Evolutionary conservation across 495 filamentous ascomycete genomes (phyloP), one percentile per base, ranked within the genome.

Genomic region (Aspergillus sclerotiicarbonarius): DNA sequence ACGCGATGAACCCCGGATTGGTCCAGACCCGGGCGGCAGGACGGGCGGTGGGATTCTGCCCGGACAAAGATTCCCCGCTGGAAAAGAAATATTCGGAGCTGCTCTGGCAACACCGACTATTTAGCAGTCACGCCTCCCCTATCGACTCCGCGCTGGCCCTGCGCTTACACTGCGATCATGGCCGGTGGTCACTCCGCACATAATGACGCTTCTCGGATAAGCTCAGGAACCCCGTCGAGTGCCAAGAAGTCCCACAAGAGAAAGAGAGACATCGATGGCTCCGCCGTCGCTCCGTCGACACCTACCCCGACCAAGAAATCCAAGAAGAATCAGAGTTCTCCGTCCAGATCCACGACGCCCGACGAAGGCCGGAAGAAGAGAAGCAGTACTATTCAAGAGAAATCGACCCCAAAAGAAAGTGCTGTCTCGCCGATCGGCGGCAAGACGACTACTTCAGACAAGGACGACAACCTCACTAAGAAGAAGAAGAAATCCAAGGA

Each of bases 261-360:
- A 44, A 78, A 78, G 68, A 66, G 73, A 65, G 72, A 71, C 19
- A 35, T 58, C 32, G 70, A 75, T 63, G 62, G 57, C 56, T 56
- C 37, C 54, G 30, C 66, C 54, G 62, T 60, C 59, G 18, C 59
- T 60, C 56, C 65, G 25, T 60, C 65, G 46, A 75, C 70, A 19
- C 64, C 75, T 35, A 72, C 70, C 0, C 68, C 70, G 32, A 65
- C 70, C 21, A 76, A 75, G 60, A 75, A 76, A 53, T 60, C 68
- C 21, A 78, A 71, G 64, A 73, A 73, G 53, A 64, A 59, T 49
- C 56, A 71, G 33, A 67, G 62, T 51, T 54, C 64, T 15, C 37
- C 63, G 5, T 48, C 58, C 9, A 55, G 53, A 25, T 50, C 62
- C 18, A 25, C 56, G 8, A 33, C 60, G 18, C 18, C 58, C 18